Base-by-base conservation (phyloP, 2,329 filamentous ascomycete species). In the Amesomyces nigricolor region DNA sequence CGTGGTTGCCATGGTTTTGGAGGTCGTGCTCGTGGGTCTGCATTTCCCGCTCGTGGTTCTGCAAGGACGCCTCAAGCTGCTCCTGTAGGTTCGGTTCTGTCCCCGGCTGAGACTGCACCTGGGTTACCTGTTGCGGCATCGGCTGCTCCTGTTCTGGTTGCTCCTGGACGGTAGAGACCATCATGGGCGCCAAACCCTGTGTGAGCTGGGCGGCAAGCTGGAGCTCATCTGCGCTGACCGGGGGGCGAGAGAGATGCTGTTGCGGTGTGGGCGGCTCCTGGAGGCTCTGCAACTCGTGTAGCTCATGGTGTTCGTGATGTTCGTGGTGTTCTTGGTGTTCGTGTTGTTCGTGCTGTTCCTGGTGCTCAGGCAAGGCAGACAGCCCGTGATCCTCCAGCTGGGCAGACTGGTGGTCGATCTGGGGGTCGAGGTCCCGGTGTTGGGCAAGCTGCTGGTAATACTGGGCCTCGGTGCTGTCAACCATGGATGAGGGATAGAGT, bases 161-260 rank as follows among this genome's bases (percentile, higher is more conserved):
- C 10, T 51, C 56, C 40, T 61, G 58, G 6, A 58, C 53, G 16
- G 77, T 73, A 14, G 72, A 68, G n/a, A 74, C 70, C 65, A 82
- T 74, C 56, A 79, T 75, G 37, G 77, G 73, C 11, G 78, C 76
- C 14, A 83, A 70, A 43, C 75, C 78, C 57, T 80, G 78, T 47
- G 78, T 79, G 42, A 83, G 69, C 63, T 82, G 80, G 9, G 80
- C 79, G 13, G 80, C 79, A 39, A 83, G 70, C 65, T 81, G 80
- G 42, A 83, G 71, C 68, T 83, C 80, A 61, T 81, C 79, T 5
- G 75, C 72, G 55, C 76, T 81, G 37, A 75, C 70, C 5, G 63
- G 57, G 2, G 75, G 70, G 11, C 72, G 71, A 13, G 71, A 63
- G 44, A 75, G 73, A 46, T 76, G 73, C 29, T 75, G 75, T 44